A percentile compares a stretch with the other conserved stretches of the same genome.
Conservation (phyloP, 331 rosid genomes). For the Saraca asoca region DNA sequence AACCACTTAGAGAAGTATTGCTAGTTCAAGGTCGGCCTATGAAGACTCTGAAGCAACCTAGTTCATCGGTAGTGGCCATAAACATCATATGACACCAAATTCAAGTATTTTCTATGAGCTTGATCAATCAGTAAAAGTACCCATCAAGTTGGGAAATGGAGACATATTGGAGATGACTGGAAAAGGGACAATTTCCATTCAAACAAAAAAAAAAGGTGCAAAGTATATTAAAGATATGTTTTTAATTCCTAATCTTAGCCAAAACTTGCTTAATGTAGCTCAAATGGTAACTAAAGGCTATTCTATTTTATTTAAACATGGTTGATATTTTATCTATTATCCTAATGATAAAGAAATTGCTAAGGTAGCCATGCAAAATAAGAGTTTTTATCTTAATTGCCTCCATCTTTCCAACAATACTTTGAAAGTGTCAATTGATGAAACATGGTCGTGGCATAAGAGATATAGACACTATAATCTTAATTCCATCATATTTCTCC, state of each 20-base stretch:
- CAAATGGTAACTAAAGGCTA: too few relatives aligned
- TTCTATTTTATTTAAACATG: too few relatives aligned
- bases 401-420: background rate
- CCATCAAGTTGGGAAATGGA: background rate
- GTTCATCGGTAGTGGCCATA: background rate
- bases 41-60: background rate
- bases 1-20: background rate
- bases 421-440: background rate
- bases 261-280: background rate
- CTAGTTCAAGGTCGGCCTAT: background rate
- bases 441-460: background rate
- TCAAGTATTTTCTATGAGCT: background rate
- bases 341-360: too few relatives aligned
- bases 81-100: background rate
- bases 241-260: background rate
- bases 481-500: background rate
- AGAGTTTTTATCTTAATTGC: too few relatives aligned
- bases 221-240: background rate
- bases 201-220: background rate
- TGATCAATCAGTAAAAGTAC: background rate
- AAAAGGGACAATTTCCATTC: too few relatives aligned
- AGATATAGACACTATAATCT: background rate
- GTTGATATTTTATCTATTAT: too few relatives aligned
- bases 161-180: too few relatives aligned
- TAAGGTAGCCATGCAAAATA: too few relatives aligned